These are phyloP conservation scores for Glycine soja DNA, from an alignment of 306 rosid genomes.

Conservation along the genomic window DNA sequence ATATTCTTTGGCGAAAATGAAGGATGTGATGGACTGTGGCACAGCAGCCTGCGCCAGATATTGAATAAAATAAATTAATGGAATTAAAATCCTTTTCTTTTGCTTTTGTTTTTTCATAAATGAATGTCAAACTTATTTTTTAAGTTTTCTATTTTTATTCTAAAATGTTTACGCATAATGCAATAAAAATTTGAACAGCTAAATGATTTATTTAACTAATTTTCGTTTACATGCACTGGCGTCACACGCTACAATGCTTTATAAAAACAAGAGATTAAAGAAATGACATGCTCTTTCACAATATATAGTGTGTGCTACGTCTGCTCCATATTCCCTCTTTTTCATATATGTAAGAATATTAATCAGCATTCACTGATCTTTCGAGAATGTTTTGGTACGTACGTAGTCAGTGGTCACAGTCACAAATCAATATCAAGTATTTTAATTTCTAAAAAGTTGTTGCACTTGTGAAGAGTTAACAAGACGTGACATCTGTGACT, in stretches of 20 bases:
- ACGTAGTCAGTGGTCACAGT: constrained; percentile 25
- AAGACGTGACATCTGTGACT: too few relatives aligned
- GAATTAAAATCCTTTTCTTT: neutral
- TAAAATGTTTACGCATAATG: too few relatives aligned
- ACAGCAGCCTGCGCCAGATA: constrained; percentile 74
- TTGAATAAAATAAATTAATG: neutral
- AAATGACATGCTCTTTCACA: neutral
- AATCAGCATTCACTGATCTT: neutral
- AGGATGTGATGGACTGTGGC: constrained; percentile 95
- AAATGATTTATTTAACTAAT: too few relatives aligned
- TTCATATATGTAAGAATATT: neutral
- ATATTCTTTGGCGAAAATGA: constrained; percentile 88
- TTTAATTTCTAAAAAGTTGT: neutral
- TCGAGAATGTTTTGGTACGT: neutral
- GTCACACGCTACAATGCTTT: too few relatives aligned
- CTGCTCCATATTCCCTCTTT: constrained; percentile 27
- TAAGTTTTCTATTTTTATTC: neutral
- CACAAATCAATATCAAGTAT: constrained; percentile 32
- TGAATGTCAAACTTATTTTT: neutral
- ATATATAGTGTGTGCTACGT: constrained; percentile 1
- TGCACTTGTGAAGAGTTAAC: too few relatives aligned
- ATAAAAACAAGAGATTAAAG: neutral
- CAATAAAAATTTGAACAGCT: too few relatives aligned
- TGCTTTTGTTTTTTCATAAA: neutral
- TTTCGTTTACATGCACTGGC: too few relatives aligned